Evolutionary conservation across 2,329 filamentous ascomycete genomes (phyloP).

Genomic region (Metarhizium robertsii): DNA sequence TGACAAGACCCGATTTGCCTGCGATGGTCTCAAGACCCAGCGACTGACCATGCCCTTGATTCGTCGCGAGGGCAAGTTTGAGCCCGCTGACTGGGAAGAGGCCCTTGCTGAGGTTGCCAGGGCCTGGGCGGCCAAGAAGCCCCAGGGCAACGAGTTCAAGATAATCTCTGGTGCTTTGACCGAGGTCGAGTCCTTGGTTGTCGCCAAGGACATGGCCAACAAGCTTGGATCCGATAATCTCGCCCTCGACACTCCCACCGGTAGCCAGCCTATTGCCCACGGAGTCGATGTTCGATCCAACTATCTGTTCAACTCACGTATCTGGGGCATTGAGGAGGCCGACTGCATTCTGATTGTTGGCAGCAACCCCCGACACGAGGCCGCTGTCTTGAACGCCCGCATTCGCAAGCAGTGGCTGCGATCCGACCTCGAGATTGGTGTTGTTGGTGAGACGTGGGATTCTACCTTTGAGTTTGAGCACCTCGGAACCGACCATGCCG

Average conservation of each 20-base stretch:
- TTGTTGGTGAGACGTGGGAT: conserved; percentile 84
- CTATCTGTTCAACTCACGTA: conserved; percentile 94
- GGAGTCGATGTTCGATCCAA: conserved; percentile 90
- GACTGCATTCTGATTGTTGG: conserved; percentile 88
- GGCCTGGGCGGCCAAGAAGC: conserved; percentile 69
- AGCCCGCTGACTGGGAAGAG: conserved; percentile 92
- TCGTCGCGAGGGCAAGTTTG: conserved; percentile 81
- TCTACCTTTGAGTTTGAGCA: conserved; percentile 96
- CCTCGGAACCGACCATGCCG: conserved; percentile 67
- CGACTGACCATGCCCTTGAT: conserved; percentile 87
- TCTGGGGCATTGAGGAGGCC: conserved; percentile 87
- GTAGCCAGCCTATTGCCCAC: conserved; percentile 77
- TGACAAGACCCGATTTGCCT: conserved; percentile 94
- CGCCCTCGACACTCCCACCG: conserved; percentile 80
- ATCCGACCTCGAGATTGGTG: conserved; percentile 85
- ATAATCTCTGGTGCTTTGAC: conserved; percentile 82
- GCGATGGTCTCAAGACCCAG: conserved; percentile 93
- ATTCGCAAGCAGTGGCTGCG: conserved; percentile 97
- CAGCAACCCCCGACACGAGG: conserved; percentile 92
- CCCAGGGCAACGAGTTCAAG: conserved; percentile 93
- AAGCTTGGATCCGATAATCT: conserved; percentile 94
- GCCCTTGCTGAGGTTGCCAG: conserved; percentile 78
- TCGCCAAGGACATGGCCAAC: conserved; percentile 95
- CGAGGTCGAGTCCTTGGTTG: conserved; percentile 88
- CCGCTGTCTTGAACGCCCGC: conserved; percentile 87